Base-by-base conservation (phyloP, 352 stramenopile genomes). In the Phytophthora cryptogea region DNA sequence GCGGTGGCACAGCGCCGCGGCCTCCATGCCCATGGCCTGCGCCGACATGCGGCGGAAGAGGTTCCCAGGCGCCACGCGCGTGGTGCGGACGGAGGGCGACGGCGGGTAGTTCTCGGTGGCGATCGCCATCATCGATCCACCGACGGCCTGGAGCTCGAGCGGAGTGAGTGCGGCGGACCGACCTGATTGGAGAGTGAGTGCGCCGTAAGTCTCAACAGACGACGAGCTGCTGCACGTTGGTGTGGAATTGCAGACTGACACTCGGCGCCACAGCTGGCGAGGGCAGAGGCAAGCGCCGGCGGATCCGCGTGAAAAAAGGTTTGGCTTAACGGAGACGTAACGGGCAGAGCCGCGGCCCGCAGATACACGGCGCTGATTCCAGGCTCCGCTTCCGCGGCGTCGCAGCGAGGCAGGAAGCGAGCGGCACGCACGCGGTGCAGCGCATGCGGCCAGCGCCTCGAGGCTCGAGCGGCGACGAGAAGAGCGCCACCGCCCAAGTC, bases 1-100 rank as follows among this genome's bases (percentile, higher is more conserved):
- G 36, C 78, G 79, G 45, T 85, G 80, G 56, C 85, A 91, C 20
- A 94, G 66, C 41, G 79, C 79, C n/a, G 76, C 59, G 33, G 70
- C 68, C 56, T 91, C 76, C 64, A 91, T 84, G 20, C 80, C 83
- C 57, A 92, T 72, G 39, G 77, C 71, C 41, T 88, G 71, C 56
- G 75, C 71, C n/a, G 79, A 83, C 63, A 85, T 70, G 54, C 79
- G 80, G 17, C 70, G 65, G 67, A 90, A 88, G 45, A 86, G 56
- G 14, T 59, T 70, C 27, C 43, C 33, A 5, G 51, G 51, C 5
- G 45, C 48, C 28, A 63, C 54, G 52, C 66, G 66, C 11, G 52
- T 51, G 23, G 43, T 50, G 31, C 66, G 54, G 10, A 37, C 26
- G 36, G 59, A 54, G 20, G 49, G 16, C 27, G 54, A 61, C 7